These are phyloP conservation scores for Fomitopsis pinicola DNA, from an alignment of 1,284 basidiomycete genomes.

Conservation along the genomic window DNA sequence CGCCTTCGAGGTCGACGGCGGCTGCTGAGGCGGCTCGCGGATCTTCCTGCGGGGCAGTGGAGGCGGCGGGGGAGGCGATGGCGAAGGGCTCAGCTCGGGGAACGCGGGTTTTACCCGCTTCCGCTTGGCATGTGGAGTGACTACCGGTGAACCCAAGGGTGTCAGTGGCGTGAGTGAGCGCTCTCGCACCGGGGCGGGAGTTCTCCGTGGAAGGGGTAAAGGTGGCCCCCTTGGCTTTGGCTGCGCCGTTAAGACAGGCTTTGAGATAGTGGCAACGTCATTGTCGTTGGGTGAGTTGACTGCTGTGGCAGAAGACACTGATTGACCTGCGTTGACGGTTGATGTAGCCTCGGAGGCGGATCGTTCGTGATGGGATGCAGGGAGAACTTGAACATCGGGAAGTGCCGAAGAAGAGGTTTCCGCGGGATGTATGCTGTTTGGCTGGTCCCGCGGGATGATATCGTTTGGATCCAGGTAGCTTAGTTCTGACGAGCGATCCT, in stretches of 20 bases:
- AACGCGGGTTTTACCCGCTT: background rate
- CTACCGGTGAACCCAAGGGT: background rate
- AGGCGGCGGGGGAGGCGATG: background rate
- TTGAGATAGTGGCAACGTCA: background rate
- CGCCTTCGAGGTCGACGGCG: background rate
- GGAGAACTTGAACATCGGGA: background rate
- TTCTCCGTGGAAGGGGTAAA: background rate
- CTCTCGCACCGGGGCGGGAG: background rate
- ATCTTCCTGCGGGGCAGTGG: background rate
- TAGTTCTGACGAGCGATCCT: background rate
- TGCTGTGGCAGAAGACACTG: background rate
- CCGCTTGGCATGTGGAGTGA: background rate
- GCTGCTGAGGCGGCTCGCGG: background rate
- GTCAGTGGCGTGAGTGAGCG: conserved; percentile 1
- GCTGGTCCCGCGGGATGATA: background rate
- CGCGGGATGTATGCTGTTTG: background rate
- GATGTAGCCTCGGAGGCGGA: background rate
- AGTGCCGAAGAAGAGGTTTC: background rate
- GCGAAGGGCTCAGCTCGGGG: background rate
- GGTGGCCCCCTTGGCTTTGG: background rate
- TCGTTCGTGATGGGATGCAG: background rate
- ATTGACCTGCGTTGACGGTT: background rate
- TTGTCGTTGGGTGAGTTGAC: background rate
- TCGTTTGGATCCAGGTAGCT: background rate
- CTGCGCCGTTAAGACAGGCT: background rate